Conservation (phyloP, 176 grass and related monocot genomes). For the Oropetium thomaeum region DNA sequence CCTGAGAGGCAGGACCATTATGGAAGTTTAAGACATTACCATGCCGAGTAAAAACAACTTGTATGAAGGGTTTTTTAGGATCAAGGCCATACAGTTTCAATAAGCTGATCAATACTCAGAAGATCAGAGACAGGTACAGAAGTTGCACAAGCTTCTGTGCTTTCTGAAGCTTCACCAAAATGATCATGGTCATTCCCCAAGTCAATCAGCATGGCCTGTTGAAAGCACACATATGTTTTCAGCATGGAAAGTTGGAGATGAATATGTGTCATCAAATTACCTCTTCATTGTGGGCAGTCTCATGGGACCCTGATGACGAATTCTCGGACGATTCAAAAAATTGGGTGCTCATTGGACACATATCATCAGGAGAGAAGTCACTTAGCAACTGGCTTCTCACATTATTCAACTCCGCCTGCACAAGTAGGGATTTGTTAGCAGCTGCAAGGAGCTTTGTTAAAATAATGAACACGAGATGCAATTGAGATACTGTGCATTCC, state of each 20-base stretch:
- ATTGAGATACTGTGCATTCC: too few relatives aligned
- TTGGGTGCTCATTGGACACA: slow-evolving; percentile 70
- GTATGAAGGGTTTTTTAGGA: neutral
- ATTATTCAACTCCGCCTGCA: slow-evolving; percentile 72
- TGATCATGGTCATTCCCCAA: slow-evolving; percentile 60
- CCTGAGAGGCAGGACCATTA: slow-evolving; percentile 29
- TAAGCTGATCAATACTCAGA: slow-evolving; percentile 79
- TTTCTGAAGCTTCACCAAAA: slow-evolving; percentile 76
- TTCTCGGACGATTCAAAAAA: slow-evolving; percentile 56
- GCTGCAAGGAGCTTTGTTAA: slow-evolving; percentile 21
- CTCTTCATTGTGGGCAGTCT: slow-evolving; percentile 51
- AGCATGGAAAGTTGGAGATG: slow-evolving; percentile 13
- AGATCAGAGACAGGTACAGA: slow-evolving; percentile 54
- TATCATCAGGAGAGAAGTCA: slow-evolving; percentile 91
- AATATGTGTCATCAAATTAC: slow-evolving; percentile 24
- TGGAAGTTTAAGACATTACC: neutral
- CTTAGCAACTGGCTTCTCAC: slow-evolving; percentile 74
- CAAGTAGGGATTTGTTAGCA: slow-evolving; percentile 28
- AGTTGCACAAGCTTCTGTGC: slow-evolving; percentile 40
- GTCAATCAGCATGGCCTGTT: slow-evolving; percentile 51
- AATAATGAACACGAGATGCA: slow-evolving; percentile 8
- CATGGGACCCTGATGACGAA: slow-evolving; percentile 42
- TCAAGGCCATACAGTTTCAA: slow-evolving; percentile 68
- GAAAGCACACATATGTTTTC: slow-evolving; percentile 30
- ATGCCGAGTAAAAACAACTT: neutral